Evolutionary conservation across 129 eudicot genomes (phyloP).

Genomic region (Flaveria brownii): DNA sequence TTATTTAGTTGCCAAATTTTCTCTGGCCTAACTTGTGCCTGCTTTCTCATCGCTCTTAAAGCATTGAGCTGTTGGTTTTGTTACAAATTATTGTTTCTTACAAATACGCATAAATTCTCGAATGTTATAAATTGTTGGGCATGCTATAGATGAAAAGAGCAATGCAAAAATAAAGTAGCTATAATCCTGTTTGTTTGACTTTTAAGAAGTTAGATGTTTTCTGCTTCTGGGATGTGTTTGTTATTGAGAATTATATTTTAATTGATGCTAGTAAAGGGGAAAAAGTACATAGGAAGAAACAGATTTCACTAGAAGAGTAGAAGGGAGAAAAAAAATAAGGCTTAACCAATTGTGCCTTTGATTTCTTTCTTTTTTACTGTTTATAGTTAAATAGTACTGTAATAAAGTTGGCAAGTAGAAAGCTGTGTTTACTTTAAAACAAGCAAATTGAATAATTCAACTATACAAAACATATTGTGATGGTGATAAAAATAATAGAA

Average conservation of each 20-base stretch:
- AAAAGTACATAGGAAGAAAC: background rate
- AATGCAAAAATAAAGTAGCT: background rate
- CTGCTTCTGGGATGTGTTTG: background rate
- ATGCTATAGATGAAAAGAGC: background rate
- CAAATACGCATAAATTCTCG: background rate
- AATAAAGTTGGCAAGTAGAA: background rate
- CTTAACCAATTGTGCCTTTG: background rate
- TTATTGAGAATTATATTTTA: background rate
- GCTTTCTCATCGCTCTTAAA: background rate
- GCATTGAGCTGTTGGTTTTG: background rate
- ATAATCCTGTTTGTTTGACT: background rate
- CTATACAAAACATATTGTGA: background rate
- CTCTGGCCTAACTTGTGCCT: background rate
- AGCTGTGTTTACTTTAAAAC: constrained; percentile 1
- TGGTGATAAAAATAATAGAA: background rate
- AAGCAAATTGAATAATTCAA: background rate
- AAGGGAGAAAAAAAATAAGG: background rate
- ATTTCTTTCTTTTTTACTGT: background rate
- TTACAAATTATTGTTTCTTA: background rate
- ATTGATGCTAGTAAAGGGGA: background rate
- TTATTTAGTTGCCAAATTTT: background rate
- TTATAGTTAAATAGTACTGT: background rate
- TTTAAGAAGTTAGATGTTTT: background rate
- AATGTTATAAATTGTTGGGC: background rate
- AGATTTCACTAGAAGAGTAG: background rate